A percentile compares a stretch with the other conserved stretches of the same genome.
Conservation (phyloP, 345 rosid genomes). For the Eucalyptus curtisii region DNA sequence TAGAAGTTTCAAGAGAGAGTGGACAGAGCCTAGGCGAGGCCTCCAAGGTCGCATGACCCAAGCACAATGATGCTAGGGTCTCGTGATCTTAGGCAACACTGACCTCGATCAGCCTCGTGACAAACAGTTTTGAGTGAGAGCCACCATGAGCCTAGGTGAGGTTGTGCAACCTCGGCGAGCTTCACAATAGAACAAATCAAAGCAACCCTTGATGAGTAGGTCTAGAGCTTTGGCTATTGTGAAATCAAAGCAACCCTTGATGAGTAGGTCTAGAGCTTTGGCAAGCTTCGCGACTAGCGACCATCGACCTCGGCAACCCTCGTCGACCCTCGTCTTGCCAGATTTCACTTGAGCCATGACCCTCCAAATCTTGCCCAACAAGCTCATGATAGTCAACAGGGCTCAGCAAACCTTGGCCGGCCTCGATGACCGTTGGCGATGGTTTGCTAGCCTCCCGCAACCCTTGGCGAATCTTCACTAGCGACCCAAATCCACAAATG, state of each 20-base stretch:
- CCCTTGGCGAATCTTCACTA: not conserved
- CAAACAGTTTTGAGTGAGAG: not conserved
- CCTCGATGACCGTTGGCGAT: not conserved
- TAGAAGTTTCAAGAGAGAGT: too few relatives aligned
- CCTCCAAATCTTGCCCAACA: not conserved
- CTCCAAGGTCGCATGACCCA: not conserved
- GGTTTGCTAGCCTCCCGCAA: not conserved
- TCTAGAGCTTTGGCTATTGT: not conserved
- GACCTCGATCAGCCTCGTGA: not conserved
- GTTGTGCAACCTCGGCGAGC: not conserved
- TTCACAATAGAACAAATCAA: fast-evolving
- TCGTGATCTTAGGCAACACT: not conserved
- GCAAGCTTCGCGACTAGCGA: not conserved
- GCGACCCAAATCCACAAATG: not conserved
- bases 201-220: not conserved
- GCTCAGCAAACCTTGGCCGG: not conserved
- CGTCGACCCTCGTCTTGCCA: not conserved
- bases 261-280: not conserved
- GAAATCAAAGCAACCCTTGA: not conserved
- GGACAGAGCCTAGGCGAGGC: not conserved
- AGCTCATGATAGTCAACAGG: fast-evolving
- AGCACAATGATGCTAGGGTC: not conserved
- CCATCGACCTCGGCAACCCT: not conserved
- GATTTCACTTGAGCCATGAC: not conserved
- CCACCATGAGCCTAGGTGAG: not conserved